Base-by-base conservation (phyloP, 2,329 filamentous ascomycete genomes). In the Alternaria novae-zelandiae region DNA sequence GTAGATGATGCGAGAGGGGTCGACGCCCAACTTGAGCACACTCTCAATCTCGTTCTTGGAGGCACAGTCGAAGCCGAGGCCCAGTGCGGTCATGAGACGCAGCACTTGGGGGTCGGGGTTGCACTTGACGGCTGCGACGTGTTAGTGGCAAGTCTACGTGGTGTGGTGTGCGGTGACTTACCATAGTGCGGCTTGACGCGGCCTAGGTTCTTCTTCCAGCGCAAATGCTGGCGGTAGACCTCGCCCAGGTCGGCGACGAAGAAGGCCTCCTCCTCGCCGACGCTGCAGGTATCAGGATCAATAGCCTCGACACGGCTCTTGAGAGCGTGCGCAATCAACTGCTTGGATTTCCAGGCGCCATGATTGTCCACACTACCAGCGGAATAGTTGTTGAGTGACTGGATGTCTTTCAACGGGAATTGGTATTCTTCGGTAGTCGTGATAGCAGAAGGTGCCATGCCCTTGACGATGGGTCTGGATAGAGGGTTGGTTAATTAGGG, bases 201-300 rank as follows among this genome's bases (percentile, higher is more conserved):
- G 72, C 90, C 89, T 77, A 99, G 85, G 79, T 96, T 95, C 86
- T 90, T 88, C 89, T 97, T 98, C 96, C 96, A 99, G 83, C 95
- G 92, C 80, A 98, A 85, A 78, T 98, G 95, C 88, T 99, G 96
- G 83, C 96, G 93, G 84, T 99, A 99, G 80, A 99, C 92, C 85
- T 98, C 94, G 82, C 96, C 96, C 77, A 99, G 89, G 84, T 99
- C 96, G 76, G 94, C 95, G 74, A 99, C 94, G 83, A 97, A 99
- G 84, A 99, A 99, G 64, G 96, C 91, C 83, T 98, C 96, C 84
- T 99, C 96, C 61, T 97, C 96, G 72, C 96, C 96, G 54, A 94
- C 89, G 70, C 92, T 91, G 83, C 96, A 99, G 74, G 86, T 86
- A 79, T 98, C 92, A 76, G 92, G 89, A 83, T 99, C 90, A 80